phyloP scores from a whole-genome alignment of 2,329 filamentous ascomycete species.

The Sporothrix brasiliensis region DNA sequence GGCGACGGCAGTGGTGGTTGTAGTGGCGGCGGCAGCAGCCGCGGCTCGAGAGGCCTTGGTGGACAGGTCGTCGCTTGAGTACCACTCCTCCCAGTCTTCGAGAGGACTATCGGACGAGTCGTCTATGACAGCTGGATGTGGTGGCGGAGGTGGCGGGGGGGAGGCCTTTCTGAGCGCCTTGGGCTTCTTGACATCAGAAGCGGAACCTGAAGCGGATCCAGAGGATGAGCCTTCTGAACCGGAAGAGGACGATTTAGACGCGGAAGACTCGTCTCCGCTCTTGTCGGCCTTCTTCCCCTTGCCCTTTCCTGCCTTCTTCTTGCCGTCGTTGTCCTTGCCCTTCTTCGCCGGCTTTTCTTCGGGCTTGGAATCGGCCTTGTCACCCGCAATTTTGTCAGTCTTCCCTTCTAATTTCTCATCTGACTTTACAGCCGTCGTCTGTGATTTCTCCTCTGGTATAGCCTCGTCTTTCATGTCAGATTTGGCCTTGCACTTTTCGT shows the following conservation, averaged over 20 bases:
- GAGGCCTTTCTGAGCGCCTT: background rate
- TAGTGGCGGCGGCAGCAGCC: slow-evolving; percentile 41
- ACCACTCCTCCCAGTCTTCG: slow-evolving; percentile 62
- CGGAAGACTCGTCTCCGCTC: background rate
- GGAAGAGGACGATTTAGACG: background rate
- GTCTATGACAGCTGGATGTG: slow-evolving; percentile 43
- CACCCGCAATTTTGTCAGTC: background rate
- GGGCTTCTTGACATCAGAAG: background rate
- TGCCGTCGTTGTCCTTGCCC: background rate
- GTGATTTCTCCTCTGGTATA: background rate
- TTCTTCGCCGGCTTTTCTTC: background rate
- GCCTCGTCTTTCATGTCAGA: background rate
- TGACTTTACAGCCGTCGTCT: background rate
- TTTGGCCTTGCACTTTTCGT: background rate
- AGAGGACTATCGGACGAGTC: slow-evolving; percentile 64
- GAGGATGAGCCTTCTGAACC: no score
- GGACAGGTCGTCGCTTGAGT: slow-evolving; percentile 61
- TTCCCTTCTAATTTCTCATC: background rate
- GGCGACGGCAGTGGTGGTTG: slow-evolving; percentile 43
- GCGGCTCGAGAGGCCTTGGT: slow-evolving; percentile 44
- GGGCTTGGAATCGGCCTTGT: background rate
- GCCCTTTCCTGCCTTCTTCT: slow-evolving; percentile 5
- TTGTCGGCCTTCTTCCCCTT: slow-evolving; percentile 8
- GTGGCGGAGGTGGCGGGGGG: slow-evolving; percentile 28
- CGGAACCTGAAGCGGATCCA: background rate